Conservation (phyloP, 2,329 filamentous ascomycete genomes). For the Albophoma yamanashiensis region DNA sequence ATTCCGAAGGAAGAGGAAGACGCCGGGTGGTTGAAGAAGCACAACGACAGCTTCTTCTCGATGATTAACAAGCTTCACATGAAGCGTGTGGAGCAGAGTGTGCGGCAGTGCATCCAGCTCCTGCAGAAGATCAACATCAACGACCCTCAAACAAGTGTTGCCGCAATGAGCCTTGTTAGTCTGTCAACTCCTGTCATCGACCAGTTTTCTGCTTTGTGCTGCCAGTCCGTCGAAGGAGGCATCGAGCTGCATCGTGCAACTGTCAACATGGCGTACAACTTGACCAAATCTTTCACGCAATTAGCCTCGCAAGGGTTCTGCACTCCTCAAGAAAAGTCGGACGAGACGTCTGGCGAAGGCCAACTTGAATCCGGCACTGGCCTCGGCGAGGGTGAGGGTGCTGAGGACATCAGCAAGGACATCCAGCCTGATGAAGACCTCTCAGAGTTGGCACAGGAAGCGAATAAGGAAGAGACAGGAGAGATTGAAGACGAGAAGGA, state of each 20-base stretch:
- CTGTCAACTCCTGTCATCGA: constrained; percentile 54
- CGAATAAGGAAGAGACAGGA: constrained; percentile 51
- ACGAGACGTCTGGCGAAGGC: constrained; percentile 58
- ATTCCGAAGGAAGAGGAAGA: constrained; percentile 23
- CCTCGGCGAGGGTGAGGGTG: constrained; percentile 87
- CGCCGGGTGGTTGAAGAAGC: constrained; percentile 22
- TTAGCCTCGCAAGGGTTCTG: constrained; percentile 85
- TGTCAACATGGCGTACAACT: constrained; percentile 62
- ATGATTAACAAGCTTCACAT: constrained; percentile 51
- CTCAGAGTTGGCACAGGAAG: constrained; percentile 79
- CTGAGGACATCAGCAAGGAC: constrained; percentile 96
- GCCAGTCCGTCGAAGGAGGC: constrained; percentile 46
- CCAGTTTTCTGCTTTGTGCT: constrained; percentile 57
- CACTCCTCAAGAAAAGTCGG: constrained; percentile 70
- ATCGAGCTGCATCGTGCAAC: constrained; percentile 57
- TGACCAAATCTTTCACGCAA: constrained; percentile 68
- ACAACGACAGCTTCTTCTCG: constrained; percentile 39
- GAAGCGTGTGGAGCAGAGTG: constrained; percentile 36
- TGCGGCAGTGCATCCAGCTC: constrained; percentile 25
- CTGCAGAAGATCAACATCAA: constrained; percentile 21
- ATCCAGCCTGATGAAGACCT: constrained; percentile 89
- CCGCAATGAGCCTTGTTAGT: constrained; percentile 19
- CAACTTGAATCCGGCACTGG: constrained; percentile 87
- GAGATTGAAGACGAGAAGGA: constrained; percentile 74
- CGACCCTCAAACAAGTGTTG: constrained; percentile 13